Evolutionary conservation across 148 eudicot species (phyloP).

Genomic region (Pouteria glomerata): DNA sequence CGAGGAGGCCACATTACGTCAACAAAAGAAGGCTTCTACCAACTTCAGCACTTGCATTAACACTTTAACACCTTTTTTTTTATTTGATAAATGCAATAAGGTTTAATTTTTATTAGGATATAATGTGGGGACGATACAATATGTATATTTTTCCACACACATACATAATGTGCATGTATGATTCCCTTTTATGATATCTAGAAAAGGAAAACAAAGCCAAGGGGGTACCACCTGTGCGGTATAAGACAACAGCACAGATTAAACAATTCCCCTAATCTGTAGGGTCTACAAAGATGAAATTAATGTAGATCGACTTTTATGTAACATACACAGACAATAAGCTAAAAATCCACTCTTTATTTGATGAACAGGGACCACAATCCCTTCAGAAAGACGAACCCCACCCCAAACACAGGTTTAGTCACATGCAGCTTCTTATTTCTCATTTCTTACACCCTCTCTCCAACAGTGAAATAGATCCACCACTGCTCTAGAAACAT

Average conservation of each 20-base stretch:
- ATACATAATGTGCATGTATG: background rate
- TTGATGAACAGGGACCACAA: too few relatives aligned
- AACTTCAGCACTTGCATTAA: too few relatives aligned
- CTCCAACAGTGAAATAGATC: background rate
- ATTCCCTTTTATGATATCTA: background rate
- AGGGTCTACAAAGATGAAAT: background rate
- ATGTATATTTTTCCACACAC: background rate
- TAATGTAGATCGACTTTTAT: too few relatives aligned
- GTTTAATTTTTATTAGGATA: too few relatives aligned
- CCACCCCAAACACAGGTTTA: background rate
- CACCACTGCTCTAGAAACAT: background rate
- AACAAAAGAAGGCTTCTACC: too few relatives aligned
- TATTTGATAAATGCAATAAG: too few relatives aligned
- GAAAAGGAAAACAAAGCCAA: background rate
- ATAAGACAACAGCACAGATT: background rate
- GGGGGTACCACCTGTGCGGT: background rate
- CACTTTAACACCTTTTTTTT: too few relatives aligned
- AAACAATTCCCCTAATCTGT: background rate
- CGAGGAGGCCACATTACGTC: too few relatives aligned
- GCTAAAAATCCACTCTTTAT: too few relatives aligned
- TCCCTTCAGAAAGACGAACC: too few relatives aligned
- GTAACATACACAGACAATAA: background rate
- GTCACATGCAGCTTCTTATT: background rate
- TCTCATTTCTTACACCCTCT: background rate
- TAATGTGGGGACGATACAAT: too few relatives aligned